Evolutionary conservation across 2,329 filamentous ascomycete genomes (phyloP), one percentile per base, ranked within the genome.

Genomic region (Lecanosticta acicola): DNA sequence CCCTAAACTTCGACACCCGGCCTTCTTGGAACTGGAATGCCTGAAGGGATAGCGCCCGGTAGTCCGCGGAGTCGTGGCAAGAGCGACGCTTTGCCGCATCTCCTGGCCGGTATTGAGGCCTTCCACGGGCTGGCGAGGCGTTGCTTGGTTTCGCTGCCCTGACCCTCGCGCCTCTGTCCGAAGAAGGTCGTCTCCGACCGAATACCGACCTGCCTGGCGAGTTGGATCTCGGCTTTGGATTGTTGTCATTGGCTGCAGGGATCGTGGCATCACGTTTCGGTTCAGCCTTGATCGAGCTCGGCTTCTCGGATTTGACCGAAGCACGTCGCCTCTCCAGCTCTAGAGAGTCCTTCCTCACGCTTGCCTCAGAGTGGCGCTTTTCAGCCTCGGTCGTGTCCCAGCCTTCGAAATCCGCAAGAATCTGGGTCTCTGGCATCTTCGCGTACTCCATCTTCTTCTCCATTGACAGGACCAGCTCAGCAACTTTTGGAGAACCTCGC

Each of bases 71-170:
- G 5, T 29, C 11, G 24, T 37, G 14, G 9, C 5, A 3, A 19
- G 35, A 37, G 4, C 52, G 40, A 35, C 49, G 46, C 38, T 40
- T 51, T 13, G 52, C 45, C 7, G 52, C 52, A 32, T 54, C 52
- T 24, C 52, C 52, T 11, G 52, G 52, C 33, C 41, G 45, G 26
- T 54, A 52, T 9, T 26, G 37, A 4, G 18, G 24, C 13, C 43
- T 21, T 14, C 38, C 38, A 10, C 43, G 43, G 13, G 38, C 44
- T 39, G 35, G 35, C 4, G 35, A 37, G 4, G 16, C 17, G 10
- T 11, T 19, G 5, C 14, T 10, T 19, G 35, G 14, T 19, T 8
- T 37, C 35, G 35, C 14, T n/a, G n/a, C n/a, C n/a, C n/a, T n/a
- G n/a, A n/a, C n/a, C n/a, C n/a, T n/a, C n/a, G n/a, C n/a, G n/a